phyloP scores from a whole-genome alignment of 257 asterid species.

The Fraxinus excelsior region DNA sequence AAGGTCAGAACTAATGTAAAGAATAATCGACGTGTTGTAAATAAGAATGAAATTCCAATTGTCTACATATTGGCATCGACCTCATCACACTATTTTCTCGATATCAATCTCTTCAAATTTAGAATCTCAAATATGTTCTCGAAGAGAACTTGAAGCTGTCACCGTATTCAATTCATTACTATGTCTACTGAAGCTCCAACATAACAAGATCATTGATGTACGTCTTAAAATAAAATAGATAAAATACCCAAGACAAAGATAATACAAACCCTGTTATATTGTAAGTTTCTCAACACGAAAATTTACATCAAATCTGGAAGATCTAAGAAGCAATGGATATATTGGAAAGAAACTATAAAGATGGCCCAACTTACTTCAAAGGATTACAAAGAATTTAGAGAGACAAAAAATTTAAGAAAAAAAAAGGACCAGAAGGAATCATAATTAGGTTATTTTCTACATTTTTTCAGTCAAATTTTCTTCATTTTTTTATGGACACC shows the following conservation, averaged over 20 bases:
- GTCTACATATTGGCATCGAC: not conserved
- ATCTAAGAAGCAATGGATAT: conserved; percentile 12
- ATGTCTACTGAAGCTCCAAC: not conserved
- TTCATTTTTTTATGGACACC: conserved; percentile 47
- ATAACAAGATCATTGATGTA: not conserved
- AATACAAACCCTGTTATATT: conserved; percentile 24
- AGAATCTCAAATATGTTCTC: not conserved
- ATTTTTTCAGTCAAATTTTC: conserved; percentile 12
- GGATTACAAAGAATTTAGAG: conserved; percentile 29
- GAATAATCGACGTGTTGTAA: not conserved
- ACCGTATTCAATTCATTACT: not conserved
- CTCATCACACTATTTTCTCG: no score
- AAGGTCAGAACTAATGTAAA: not conserved
- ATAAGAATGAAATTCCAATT: not conserved
- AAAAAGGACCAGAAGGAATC: not conserved
- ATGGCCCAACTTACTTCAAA: conserved; percentile 11
- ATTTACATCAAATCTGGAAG: conserved; percentile 48
- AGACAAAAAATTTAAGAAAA: not conserved
- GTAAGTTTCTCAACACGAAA: conserved; percentile 31
- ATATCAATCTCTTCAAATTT: not conserved
- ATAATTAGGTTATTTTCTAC: conserved; percentile 32
- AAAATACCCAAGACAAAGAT: not conserved
- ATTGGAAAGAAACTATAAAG: conserved; percentile 1
- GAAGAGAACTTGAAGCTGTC: not conserved
- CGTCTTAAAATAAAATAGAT: not conserved